A percentile compares a stretch with the other conserved stretches of the same genome.
phyloP scores from a whole-genome alignment of 768 basidiomycete species.

The Russula emetica region DNA sequence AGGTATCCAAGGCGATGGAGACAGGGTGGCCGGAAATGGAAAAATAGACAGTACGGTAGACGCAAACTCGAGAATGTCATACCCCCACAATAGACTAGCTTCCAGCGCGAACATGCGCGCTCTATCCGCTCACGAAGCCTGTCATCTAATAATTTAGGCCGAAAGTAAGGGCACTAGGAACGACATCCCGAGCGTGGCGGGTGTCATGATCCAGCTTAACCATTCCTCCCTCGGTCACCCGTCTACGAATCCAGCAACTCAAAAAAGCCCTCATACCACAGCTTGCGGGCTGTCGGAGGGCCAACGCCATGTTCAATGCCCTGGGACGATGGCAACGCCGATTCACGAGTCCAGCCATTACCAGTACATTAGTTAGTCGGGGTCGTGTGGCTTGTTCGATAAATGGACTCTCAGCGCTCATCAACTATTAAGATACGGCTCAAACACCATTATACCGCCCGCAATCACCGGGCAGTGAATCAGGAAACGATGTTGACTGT shows the following conservation, averaged over 20 bases:
- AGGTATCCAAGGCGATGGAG: slow-evolving; percentile 56
- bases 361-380: not conserved
- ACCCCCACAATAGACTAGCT: not conserved
- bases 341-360: not conserved
- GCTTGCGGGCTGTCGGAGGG: not conserved
- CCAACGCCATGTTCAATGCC: not conserved
- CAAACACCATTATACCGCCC: not conserved
- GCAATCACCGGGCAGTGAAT: not conserved
- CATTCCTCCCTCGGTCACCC: not conserved
- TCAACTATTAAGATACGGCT: not conserved
- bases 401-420: not conserved
- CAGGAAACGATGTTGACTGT: not conserved
- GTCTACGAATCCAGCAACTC: not conserved
- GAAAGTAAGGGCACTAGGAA: not conserved
- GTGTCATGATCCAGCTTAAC: not conserved
- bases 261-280: no score
- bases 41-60: slow-evolving; percentile 67
- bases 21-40: slow-evolving; percentile 57
- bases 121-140: not conserved
- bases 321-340: not conserved
- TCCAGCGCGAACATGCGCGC: not conserved
- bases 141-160: not conserved
- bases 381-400: not conserved
- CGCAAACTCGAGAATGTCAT: slow-evolving; percentile 23
- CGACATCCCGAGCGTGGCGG: not conserved